Evolutionary conservation across 768 basidiomycete species (phyloP).

Genomic region (Hypholoma sublateritium): DNA sequence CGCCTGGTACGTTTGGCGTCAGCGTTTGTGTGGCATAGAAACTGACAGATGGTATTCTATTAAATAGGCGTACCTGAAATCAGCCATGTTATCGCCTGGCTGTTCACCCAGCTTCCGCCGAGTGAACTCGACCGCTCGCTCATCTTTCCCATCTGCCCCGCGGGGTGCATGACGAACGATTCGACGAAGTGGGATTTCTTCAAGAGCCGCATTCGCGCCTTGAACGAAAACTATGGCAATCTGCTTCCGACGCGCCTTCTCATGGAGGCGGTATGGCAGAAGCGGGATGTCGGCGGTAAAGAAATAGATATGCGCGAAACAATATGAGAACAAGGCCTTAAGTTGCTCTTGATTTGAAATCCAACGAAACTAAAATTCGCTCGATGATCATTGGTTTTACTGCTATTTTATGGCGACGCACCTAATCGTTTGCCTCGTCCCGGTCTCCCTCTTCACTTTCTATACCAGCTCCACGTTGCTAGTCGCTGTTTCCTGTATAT

Average conservation of each 20-base stretch:
- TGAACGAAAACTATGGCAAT: conserved; percentile 62
- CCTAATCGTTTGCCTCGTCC: conserved; percentile 13
- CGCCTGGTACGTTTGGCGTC: conserved; percentile 53
- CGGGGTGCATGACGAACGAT: conserved; percentile 74
- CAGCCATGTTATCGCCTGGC: conserved; percentile 46
- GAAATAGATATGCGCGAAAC: conserved; percentile 63
- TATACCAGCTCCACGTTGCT: conserved; percentile 3
- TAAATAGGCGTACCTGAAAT: conserved; percentile 72
- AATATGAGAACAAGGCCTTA: conserved; percentile 47
- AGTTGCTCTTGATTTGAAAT: conserved; percentile 50
- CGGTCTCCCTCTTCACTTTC: conserved; percentile 4
- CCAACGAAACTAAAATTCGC: conserved; percentile 5
- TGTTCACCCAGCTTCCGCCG: conserved; percentile 52
- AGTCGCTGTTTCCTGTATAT: conserved; percentile 6
- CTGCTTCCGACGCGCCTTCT: conserved; percentile 53
- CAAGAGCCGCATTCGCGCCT: conserved; percentile 51
- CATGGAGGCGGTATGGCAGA: conserved; percentile 73
- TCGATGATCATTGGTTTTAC: conserved; percentile 6
- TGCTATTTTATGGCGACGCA: conserved; percentile 17
- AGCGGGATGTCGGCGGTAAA: conserved; percentile 53
- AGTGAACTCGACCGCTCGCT: conserved; percentile 66
- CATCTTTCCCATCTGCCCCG: conserved; percentile 72
- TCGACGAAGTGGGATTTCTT: conserved; percentile 55
- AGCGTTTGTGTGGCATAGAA: background rate
- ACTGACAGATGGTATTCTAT: background rate